Base-by-base conservation (phyloP, 768 basidiomycete genomes). In the Melanogaster broomeanus region DNA sequence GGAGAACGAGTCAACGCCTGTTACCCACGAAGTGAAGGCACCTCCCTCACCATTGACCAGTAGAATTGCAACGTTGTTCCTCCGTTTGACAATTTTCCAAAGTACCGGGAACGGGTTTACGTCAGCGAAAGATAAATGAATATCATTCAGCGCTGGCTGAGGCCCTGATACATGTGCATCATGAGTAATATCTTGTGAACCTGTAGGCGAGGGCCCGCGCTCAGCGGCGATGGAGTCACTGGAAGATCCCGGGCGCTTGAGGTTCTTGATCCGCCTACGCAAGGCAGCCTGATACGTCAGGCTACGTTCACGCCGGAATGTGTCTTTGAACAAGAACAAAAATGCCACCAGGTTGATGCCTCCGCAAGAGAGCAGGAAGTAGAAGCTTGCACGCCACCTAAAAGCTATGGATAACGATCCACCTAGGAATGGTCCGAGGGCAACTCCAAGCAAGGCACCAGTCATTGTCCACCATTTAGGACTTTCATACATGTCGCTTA, bases 221-320 rank as follows among this genome's bases (percentile, higher is more conserved):
- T 48, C 43, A 28, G 11, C 58, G n/a, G 64, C 57, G 7, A 52
- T 56, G 31, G 51, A 42, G 9, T 65, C 50, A 18, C 63, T 62
- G n/a, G 58, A 53, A 34, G 62, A 47, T 47, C 65, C 56, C 21
- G 61, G 55, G 3, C 37, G 45, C 33, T 56, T 56, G 28, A 48
- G 49, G 13, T 65, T 62, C 35, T 66, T 67, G 6, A 72, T 49
- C n/a, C 77, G 74, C 42, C 75, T 70, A 53, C 73, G 78, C 38
- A 90, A 70, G 0, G 84, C 83, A 34, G 76, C 75, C 63, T 90
- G 88, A 66, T 94, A 96, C 3, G 83, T 81, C 21, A 88, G 69
- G 48, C 91, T 94, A 39, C 94, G 85, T 61, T 93, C 90, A 48
- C 78, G 73, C 16, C 92, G 80, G 72, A 90, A 95, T 1, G 91